Evolutionary conservation across 2,329 filamentous ascomycete genomes (phyloP).

Genomic region (Fusarium sp.): DNA sequence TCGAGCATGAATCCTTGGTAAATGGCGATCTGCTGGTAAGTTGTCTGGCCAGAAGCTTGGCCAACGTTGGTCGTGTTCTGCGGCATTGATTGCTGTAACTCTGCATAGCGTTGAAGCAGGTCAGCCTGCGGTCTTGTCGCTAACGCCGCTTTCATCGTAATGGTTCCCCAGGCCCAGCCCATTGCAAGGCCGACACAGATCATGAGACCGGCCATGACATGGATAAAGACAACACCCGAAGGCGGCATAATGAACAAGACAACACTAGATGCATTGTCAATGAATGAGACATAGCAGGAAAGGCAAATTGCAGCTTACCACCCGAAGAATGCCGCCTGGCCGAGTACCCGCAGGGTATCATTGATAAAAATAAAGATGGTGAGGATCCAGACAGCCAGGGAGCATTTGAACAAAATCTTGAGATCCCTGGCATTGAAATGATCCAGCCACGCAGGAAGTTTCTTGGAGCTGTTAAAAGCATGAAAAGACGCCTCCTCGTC

Average conservation of each 20-base stretch:
- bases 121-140: slow-evolving; percentile 35
- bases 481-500: slow-evolving; percentile 13
- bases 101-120: slow-evolving; percentile 16
- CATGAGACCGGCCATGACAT: slow-evolving; percentile 30
- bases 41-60: slow-evolving; percentile 21
- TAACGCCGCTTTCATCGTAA: slow-evolving; percentile 39
- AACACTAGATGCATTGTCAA: slow-evolving; percentile 20
- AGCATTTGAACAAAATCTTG: slow-evolving; percentile 42
- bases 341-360: slow-evolving; percentile 31
- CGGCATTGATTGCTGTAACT: slow-evolving; percentile 24
- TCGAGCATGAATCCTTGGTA: slow-evolving; percentile 38
- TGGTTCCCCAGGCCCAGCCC: slow-evolving; percentile 38
- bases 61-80: slow-evolving; percentile 36
- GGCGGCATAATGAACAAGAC: slow-evolving; percentile 40
- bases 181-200: slow-evolving; percentile 28
- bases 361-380: slow-evolving; percentile 38
- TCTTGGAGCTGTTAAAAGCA: slow-evolving; percentile 13
- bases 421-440: slow-evolving; percentile 43
- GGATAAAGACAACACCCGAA: slow-evolving; percentile 40
- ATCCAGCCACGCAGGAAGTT: slow-evolving; percentile 36
- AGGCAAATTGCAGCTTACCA: neutral
- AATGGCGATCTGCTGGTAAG: slow-evolving; percentile 25
- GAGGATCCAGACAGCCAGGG: slow-evolving; percentile 40
- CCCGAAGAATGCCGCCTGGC: slow-evolving; percentile 29
- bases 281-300: fast-evolving